Conservation (phyloP, 169 alveolate genomes). For the Plasmodium relictum region DNA sequence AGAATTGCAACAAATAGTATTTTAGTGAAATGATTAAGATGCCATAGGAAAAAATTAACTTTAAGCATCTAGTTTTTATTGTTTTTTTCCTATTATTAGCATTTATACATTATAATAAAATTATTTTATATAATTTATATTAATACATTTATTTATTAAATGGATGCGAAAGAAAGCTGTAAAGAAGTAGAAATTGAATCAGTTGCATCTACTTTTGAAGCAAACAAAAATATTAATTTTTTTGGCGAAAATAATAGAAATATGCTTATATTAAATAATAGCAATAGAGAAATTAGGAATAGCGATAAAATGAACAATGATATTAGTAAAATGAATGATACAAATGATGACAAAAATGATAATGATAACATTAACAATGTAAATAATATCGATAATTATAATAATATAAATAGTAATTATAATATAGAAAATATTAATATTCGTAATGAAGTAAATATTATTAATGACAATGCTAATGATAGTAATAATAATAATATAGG, state of each 20-base stretch:
- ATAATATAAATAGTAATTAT: background rate
- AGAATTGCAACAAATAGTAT: too few relatives aligned
- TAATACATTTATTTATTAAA: constrained; percentile 2
- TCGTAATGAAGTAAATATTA: background rate
- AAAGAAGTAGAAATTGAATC: constrained; percentile 25
- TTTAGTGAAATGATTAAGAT: too few relatives aligned
- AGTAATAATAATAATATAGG: constrained; percentile 3
- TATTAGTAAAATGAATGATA: background rate
- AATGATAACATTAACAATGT: background rate
- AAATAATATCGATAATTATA: background rate
- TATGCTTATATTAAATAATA: background rate
- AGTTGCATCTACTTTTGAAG: constrained; percentile 17
- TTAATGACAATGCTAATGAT: background rate
- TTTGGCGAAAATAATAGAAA: background rate
- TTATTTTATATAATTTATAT: too few relatives aligned
- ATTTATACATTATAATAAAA: background rate
- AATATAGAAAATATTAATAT: background rate
- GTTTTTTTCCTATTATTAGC: background rate
- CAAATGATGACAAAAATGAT: background rate
- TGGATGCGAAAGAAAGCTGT: constrained; percentile 25
- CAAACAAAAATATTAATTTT: background rate
- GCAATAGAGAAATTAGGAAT: background rate
- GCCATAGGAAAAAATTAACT: too few relatives aligned
- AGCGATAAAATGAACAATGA: background rate
- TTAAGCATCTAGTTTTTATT: background rate